Base-by-base conservation (phyloP, 306 rosid genomes). In the Prinsepia uniflora region DNA sequence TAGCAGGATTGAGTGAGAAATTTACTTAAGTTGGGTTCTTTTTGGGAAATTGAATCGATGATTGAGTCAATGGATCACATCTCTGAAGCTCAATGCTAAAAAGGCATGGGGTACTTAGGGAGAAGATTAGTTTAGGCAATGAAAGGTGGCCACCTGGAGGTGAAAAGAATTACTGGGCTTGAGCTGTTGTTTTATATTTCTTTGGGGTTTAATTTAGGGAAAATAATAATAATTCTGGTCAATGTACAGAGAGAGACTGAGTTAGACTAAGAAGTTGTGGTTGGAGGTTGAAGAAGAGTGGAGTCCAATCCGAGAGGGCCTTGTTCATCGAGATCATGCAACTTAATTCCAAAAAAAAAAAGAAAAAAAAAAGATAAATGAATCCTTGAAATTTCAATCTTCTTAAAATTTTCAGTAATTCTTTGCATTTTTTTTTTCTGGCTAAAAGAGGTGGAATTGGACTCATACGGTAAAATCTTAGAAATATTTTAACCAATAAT, bases 1-100 rank as follows among this genome's bases (percentile, higher is more conserved):
- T 70, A 82, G 88, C 82, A 90, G 86, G 84, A 78, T 87, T 40
- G 92, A 81, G 68, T 81, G 74, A 67, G 7, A 75, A 56, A 75
- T 64, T 63, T 84, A 14, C 43, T n/a, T 14, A 4, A 19, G 63
- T 40, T 1, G 49, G 10, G 64, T 65, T 2, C 8, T 50, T 1
- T 10, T 48, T 15, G 0, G 18, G 36, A 36, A 6, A 34, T 10
- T 15, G 8, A 7, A 1, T n/a, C 10, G 58, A 14, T 7, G 74
- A 71, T 65, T 36, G 50, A 18, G 39, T 1, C 48, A 59, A 57
- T 57, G 52, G 53, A 59, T 48, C 70, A 44, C 68, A 44, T 30
- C 13, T 42, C 54, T 44, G 58, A 13, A 54, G 65, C 24, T 22
- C 45, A 64, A 61, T 19, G 45, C 61, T 15, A 72, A 54, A 54